Evolutionary conservation across 2,329 filamentous ascomycete genomes (phyloP).

Genomic region (Mollisiaceae sp.): DNA sequence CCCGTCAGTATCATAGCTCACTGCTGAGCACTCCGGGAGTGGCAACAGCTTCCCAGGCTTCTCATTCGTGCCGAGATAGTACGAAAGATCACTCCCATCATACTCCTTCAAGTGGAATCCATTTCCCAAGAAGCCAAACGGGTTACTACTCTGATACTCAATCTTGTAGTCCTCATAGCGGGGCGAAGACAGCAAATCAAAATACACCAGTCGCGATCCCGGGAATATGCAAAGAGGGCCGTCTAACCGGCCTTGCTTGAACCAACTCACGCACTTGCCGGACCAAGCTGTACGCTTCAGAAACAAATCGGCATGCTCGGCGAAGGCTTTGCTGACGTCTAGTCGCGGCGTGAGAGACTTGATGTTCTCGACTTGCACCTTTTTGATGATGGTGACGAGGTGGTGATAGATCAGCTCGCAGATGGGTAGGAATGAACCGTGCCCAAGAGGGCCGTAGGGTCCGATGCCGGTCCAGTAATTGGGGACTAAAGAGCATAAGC

Average conservation of each 20-base stretch:
- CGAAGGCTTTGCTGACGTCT: conserved; percentile 56
- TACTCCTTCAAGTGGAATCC: conserved; percentile 42
- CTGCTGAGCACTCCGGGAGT: no score
- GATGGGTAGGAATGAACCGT: conserved; percentile 48
- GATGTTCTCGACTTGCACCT: conserved; percentile 55
- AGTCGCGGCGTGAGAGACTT: conserved; percentile 50
- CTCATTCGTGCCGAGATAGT: not conserved
- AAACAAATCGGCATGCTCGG: conserved; percentile 51
- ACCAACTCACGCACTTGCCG: conserved; percentile 52
- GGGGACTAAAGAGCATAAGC: no score
- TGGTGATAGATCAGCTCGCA: conserved; percentile 56
- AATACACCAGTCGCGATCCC: conserved; percentile 54
- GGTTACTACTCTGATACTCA: conserved; percentile 45
- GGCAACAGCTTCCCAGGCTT: no score
- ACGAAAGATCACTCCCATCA: not conserved
- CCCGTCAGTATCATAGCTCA: no score
- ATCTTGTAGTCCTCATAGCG: conserved; percentile 54
- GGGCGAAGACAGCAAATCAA: conserved; percentile 52
- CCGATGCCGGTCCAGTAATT: no score
- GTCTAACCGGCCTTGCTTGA: conserved; percentile 40
- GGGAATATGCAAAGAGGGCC: conserved; percentile 47
- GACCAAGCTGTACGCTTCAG: conserved; percentile 53
- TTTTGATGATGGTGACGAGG: conserved; percentile 55
- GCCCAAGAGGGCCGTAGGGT: conserved; percentile 49
- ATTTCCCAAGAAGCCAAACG: conserved; percentile 48